Conservation (phyloP, 1,284 basidiomycete species). For the Boletus semigastroideus region DNA sequence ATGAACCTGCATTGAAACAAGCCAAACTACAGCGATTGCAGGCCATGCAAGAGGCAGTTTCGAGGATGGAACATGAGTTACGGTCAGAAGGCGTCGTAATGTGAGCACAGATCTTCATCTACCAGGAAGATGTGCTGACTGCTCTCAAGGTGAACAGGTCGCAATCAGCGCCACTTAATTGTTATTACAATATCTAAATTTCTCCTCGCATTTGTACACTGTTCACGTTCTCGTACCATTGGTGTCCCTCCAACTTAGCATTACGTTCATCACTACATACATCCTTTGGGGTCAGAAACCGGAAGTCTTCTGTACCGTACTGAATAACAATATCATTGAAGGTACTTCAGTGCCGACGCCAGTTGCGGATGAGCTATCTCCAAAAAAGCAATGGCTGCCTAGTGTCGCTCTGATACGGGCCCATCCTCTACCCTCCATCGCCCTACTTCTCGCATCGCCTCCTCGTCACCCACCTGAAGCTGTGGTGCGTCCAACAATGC, state of each 20-base stretch:
- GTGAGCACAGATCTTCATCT: slow-evolving; percentile 2
- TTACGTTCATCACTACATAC: background rate
- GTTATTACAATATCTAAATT: slow-evolving; percentile 21
- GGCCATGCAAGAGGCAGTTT: slow-evolving; percentile 29
- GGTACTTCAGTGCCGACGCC: background rate
- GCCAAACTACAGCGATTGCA: slow-evolving; percentile 21
- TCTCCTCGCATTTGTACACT: background rate
- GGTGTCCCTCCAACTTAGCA: background rate
- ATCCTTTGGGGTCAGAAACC: no score
- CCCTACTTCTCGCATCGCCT: slow-evolving; percentile 89
- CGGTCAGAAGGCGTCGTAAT: slow-evolving; percentile 24
- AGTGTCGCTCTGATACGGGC: slow-evolving; percentile 51
- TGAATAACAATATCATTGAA: slow-evolving; percentile 3
- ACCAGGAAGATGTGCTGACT: background rate
- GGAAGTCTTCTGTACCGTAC: no score
- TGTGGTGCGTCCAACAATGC: slow-evolving; percentile 64
- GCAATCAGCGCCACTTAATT: background rate
- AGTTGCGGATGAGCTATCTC: background rate
- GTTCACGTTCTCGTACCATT: background rate
- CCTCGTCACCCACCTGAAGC: slow-evolving; percentile 67
- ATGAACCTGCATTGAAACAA: slow-evolving; percentile 11
- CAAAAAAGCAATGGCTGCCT: background rate
- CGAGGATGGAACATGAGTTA: slow-evolving; percentile 27
- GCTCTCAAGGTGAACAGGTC: slow-evolving; percentile 8
- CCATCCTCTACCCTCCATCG: slow-evolving; percentile 82